Evolutionary conservation across 257 asterid species (phyloP).

Genomic region (Nicotiana tabacum): DNA sequence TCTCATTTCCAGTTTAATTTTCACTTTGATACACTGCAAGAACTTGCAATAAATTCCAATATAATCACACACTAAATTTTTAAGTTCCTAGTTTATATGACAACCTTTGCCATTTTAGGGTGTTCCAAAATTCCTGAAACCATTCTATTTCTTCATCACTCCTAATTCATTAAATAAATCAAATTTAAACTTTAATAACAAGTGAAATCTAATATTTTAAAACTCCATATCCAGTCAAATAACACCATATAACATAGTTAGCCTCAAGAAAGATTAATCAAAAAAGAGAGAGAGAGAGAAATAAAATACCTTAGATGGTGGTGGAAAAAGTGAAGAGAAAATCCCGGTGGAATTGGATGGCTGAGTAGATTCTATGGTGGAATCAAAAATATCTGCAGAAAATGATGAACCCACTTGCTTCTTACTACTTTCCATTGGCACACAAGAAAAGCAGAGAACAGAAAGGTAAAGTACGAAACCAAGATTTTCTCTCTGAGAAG

Average conservation of each 20-base stretch:
- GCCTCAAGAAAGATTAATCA: background rate
- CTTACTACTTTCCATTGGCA: constrained; percentile 24
- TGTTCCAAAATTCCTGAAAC: background rate
- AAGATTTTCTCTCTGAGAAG: background rate
- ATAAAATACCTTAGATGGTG: constrained; percentile 30
- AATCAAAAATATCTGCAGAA: constrained; percentile 34
- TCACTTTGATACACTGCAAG: background rate
- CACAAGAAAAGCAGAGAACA: background rate
- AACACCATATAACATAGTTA: background rate
- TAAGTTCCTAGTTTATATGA: background rate
- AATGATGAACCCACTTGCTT: constrained; percentile 20
- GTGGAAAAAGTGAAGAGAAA: constrained; percentile 45
- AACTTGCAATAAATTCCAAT: background rate
- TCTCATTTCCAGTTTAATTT: background rate
- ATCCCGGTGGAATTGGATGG: constrained; percentile 22
- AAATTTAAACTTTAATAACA: background rate
- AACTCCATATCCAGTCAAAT: background rate
- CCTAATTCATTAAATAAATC: background rate
- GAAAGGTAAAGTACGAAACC: background rate
- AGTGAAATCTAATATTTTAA: background rate
- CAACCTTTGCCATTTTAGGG: background rate
- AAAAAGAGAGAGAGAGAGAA: background rate
- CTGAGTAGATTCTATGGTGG: constrained; percentile 22
- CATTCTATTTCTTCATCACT: no score
- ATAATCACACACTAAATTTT: background rate